Percentiles rank a stretch among this genome's conserved stretches.
Conservation (phyloP, 164 flowering plant species). For the Nelumbo lutea region DNA sequence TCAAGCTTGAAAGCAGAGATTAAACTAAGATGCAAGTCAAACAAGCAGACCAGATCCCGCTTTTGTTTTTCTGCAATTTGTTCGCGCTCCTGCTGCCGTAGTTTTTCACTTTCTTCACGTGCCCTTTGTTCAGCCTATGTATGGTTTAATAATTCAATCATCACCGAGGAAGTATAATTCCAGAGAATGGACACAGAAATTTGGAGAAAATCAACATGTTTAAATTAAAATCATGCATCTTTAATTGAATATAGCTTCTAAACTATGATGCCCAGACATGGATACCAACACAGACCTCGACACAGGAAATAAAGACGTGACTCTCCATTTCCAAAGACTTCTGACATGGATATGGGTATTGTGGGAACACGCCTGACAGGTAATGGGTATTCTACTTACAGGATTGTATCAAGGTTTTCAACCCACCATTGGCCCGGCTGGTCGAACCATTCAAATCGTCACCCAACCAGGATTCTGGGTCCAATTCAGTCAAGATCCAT, state of each 20-base stretch:
- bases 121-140: slow-evolving; percentile 91
- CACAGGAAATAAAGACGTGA: neutral
- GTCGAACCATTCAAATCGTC: too few species aligned
- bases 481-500: too few species aligned
- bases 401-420: too few species aligned
- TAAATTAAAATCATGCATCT: neutral
- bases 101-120: slow-evolving; percentile 91
- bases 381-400: too few species aligned
- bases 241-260: too few species aligned
- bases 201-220: neutral
- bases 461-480: too few species aligned
- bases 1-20: neutral
- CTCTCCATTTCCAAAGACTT: too few species aligned
- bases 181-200: neutral
- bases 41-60: slow-evolving; percentile 77
- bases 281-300: neutral
- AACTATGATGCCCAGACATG: too few species aligned
- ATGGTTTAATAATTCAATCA: slow-evolving; percentile 5
- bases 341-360: too few species aligned
- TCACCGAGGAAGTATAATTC: neutral
- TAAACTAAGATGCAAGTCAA: neutral
- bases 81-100: slow-evolving; percentile 95
- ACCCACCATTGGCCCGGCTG: too few species aligned
- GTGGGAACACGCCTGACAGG: too few species aligned
- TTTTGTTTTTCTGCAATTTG: slow-evolving; percentile 84